Conservation (phyloP, 345 rosid genomes). For the Eucalyptus lansdowneana region DNA sequence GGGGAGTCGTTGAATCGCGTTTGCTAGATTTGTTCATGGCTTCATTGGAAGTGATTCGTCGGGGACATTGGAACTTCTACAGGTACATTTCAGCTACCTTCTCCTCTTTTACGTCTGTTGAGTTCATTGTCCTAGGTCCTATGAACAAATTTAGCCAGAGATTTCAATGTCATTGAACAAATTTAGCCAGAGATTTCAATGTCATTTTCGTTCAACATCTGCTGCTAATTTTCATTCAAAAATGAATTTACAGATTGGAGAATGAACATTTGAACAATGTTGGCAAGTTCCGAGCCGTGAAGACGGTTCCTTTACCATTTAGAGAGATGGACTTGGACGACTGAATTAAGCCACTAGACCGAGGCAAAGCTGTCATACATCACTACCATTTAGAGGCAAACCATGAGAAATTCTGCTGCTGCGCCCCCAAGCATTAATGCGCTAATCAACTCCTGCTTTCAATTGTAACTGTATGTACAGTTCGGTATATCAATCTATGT, state of each 20-base stretch:
- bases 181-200: neutral
- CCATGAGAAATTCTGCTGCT: neutral
- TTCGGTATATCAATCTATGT: neutral
- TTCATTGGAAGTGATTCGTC: constrained; percentile 71
- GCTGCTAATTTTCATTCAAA: neutral
- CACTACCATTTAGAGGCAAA: neutral
- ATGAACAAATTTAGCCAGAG: neutral
- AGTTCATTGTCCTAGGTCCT: neutral
- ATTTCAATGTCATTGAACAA: neutral
- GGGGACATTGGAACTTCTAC: constrained; percentile 99
- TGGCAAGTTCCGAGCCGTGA: constrained; percentile 82
- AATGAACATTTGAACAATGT: constrained; percentile 87
- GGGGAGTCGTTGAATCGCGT: constrained; percentile 32
- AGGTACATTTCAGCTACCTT: constrained; percentile 22
- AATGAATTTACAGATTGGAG: constrained; percentile 50
- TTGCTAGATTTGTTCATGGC: constrained; percentile 82
- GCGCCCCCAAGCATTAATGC: neutral
- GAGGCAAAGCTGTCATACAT: neutral
- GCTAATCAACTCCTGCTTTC: neutral
- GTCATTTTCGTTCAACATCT: neutral
- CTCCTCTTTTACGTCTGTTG: neutral
- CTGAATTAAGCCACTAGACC: neutral
- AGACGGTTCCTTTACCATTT: constrained; percentile 81
- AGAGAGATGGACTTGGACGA: constrained; percentile 12
- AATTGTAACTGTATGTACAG: neutral